These are phyloP conservation scores for Cyphellophora attinorum DNA, from an alignment of 2,329 filamentous ascomycete genomes.

Conservation along the genomic window DNA sequence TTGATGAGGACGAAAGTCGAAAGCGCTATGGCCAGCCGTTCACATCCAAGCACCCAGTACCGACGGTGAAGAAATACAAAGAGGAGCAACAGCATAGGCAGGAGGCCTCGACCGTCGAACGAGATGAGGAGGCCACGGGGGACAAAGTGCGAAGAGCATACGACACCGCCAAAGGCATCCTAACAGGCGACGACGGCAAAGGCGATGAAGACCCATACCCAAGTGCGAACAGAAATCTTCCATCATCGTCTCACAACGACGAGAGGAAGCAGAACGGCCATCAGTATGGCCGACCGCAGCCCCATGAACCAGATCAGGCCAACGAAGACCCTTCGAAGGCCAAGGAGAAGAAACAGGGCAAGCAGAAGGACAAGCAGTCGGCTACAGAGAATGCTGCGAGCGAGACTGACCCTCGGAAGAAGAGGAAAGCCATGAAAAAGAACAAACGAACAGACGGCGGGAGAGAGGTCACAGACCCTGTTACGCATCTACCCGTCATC, in stretches of 20 bases:
- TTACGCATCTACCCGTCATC: constrained; percentile 59
- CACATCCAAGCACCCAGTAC: constrained; percentile 16
- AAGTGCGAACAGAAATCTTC: constrained; percentile 14
- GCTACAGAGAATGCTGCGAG: constrained; percentile 16
- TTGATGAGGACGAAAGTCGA: not conserved
- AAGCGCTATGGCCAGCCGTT: constrained; percentile 10
- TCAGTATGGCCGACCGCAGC: not conserved
- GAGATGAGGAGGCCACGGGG: constrained; percentile 8
- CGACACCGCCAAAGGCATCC: constrained; percentile 14
- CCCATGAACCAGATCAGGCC: not conserved
- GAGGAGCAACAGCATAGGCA: constrained; percentile 12
- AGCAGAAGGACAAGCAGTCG: constrained; percentile 9
- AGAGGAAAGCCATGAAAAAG: constrained; percentile 41
- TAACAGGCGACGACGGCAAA: constrained; percentile 13
- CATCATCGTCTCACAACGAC: constrained; percentile 1
- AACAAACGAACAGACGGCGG: constrained; percentile 37
- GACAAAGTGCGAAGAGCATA: constrained; percentile 13
- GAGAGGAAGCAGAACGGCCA: constrained; percentile 1
- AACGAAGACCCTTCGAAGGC: not conserved
- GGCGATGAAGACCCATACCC: constrained; percentile 13
- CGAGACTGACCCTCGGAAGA: constrained; percentile 31
- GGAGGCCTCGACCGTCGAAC: constrained; percentile 11
- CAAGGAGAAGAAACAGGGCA: constrained; percentile 3
- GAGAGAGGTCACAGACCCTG: constrained; percentile 59
- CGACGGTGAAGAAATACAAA: constrained; percentile 17